Conservation (phyloP, 345 rosid species). For the Dimocarpus longan region DNA sequence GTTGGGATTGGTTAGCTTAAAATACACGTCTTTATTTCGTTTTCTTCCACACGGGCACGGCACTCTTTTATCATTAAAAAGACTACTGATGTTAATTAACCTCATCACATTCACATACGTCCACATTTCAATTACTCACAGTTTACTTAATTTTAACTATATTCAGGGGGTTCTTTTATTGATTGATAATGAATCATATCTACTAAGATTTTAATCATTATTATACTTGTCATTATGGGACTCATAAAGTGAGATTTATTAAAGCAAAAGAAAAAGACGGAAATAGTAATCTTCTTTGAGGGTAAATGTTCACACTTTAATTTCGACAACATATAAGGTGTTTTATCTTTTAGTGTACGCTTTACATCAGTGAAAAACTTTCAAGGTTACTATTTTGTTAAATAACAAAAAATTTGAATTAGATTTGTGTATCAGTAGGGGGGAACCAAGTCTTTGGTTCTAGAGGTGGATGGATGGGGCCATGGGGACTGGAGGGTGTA, state of each 20-base stretch:
- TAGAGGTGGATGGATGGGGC: background rate
- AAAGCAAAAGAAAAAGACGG: background rate
- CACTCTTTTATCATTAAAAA: background rate
- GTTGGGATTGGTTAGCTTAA: conserved; percentile 20
- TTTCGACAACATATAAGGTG: too few relatives aligned
- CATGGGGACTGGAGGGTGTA: background rate
- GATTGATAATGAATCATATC: conserved; percentile 3
- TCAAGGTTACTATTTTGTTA: too few relatives aligned
- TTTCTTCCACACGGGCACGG: conserved; percentile 10
- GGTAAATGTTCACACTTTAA: too few relatives aligned
- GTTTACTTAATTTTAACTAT: background rate
- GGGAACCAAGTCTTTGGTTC: too few relatives aligned
- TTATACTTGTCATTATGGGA: conserved; percentile 8
- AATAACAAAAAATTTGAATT: too few relatives aligned
- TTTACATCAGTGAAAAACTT: too few relatives aligned
- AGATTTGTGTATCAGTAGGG: too few relatives aligned
- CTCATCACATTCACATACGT: background rate
- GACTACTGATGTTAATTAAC: too few relatives aligned
- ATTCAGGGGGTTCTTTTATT: too few relatives aligned
- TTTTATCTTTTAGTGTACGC: too few relatives aligned
- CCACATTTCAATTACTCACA: background rate
- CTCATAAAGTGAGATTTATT: background rate
- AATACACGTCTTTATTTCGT: conserved; percentile 8
- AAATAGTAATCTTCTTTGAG: background rate
- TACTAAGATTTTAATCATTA: background rate